phyloP scores from a whole-genome alignment of 176 grass and related monocot genomes.

The Juncus effusus region DNA sequence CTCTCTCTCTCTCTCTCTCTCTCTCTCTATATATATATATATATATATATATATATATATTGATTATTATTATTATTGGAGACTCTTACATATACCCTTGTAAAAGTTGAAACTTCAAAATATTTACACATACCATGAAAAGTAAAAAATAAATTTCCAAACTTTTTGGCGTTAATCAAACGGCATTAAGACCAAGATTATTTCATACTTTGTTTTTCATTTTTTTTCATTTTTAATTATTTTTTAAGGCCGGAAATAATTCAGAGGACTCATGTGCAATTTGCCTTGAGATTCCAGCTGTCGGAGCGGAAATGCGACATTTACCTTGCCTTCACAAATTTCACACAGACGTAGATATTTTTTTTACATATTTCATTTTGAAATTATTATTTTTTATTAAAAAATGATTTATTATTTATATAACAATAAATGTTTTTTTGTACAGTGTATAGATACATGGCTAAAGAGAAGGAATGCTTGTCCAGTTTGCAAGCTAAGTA shows the following conservation, averaged over 20 bases:
- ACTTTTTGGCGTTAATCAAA: not conserved
- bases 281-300: constrained; percentile 56
- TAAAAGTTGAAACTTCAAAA: not conserved
- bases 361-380: not conserved
- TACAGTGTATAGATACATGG: constrained; percentile 89
- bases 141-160: not conserved
- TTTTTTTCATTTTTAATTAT: constrained; percentile 7
- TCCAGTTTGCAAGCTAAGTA: constrained; percentile 65
- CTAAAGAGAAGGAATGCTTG: constrained; percentile 60
- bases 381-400: not conserved
- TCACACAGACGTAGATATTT: constrained; percentile 57
- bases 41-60: too few species aligned
- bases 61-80: not conserved
- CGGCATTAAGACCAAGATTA: not conserved
- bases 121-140: not conserved
- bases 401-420: constrained; percentile 3
- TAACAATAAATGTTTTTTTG: constrained; percentile 18
- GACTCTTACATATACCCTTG: not conserved
- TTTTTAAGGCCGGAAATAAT: constrained; percentile 32
- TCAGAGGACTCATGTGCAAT: constrained; percentile 51
- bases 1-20: too few species aligned
- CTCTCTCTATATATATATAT: constrained; percentile 12
- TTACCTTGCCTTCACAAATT: constrained; percentile 84
- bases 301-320: constrained; percentile 52
- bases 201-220: not conserved